Evolutionary conservation across 805 yeast species (phyloP), one percentile per base, ranked within the genome.

Genomic region (Candida bentonensis): DNA sequence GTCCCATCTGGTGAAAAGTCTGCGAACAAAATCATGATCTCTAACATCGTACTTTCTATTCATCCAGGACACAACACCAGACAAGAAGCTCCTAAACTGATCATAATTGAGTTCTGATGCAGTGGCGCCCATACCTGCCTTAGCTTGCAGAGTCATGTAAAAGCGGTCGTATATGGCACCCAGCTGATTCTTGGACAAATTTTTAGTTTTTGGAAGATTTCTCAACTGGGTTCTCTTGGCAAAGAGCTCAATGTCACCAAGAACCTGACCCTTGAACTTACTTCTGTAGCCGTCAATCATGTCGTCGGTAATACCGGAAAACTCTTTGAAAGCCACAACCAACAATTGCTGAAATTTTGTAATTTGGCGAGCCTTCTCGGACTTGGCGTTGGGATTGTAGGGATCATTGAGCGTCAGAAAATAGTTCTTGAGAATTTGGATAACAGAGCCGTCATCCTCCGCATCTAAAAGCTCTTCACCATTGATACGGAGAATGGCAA

Each of bases 291-390:
- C 80, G 21, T 69, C 70, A 36, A 92, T 77, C 60, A 76, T 69
- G 1, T 77, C 79, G 47, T 88, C 95, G 25, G 85, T 79, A 21
- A 92, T 73, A 4, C 78, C 78, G 5, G 82, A 70, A 60, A 92
- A 92, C 58, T 92, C 98, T 55, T 82, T 82, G 65, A 89, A 88
- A 0, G 98, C 92, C 1, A 87, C 86, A 9, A 87, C 95, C 63
- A 89, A 68, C 20, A 92, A 69, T 51, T 84, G 92, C 62, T 89
- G 96, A 61, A 92, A 92, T 53, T 79, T 79, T 2, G 96, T 82
- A 40, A 85, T 75, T 27, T 74, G 69, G 51, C 79, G 73, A 42
- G 73, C 73, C 53, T 76, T 78, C 22, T 74, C 74, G 53, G 82
- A 78, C 4, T 73, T 61, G 0, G 94, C 72, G 27, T 72, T 72